phyloP scores from a whole-genome alignment of 306 rosid species.

The Cicer cuneatum region DNA sequence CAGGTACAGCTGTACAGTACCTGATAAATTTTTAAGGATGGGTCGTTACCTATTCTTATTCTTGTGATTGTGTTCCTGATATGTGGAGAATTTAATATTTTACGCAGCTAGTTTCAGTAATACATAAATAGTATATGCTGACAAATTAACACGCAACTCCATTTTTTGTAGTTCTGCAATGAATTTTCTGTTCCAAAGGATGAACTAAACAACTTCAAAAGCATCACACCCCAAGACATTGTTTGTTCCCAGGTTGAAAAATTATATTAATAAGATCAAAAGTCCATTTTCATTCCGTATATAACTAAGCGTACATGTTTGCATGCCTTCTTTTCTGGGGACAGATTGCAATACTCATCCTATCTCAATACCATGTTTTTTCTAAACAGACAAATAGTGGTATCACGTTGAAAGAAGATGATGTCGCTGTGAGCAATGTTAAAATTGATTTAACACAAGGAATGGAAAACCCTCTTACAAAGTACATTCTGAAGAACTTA shows the following conservation, averaged over 20 bases:
- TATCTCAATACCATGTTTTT: conserved; percentile 28
- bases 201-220: conserved; percentile 61
- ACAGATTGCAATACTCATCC: neutral
- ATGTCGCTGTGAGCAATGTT: conserved; percentile 68
- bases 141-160: conserved; percentile 6
- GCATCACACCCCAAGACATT: conserved; percentile 78
- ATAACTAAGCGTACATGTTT: neutral
- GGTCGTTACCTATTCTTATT: neutral
- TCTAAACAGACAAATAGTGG: conserved; percentile 61
- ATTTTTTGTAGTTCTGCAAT: conserved; percentile 75
- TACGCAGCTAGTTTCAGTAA: neutral
- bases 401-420: conserved; percentile 69
- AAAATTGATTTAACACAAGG: conserved; percentile 89
- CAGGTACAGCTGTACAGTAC: conserved; percentile 57
- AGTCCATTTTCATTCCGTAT: conserved; percentile 2
- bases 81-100: conserved; percentile 5
- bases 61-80: neutral
- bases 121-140: neutral
- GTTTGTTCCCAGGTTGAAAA: conserved; percentile 81
- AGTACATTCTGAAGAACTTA: conserved; percentile 53
- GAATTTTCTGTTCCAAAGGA: conserved; percentile 92
- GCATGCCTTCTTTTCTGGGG: neutral
- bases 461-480: conserved; percentile 76
- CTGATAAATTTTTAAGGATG: conserved; percentile 18
- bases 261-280: neutral